Percentiles rank a stretch among this genome's conserved stretches.
These are phyloP conservation scores for Tuber umbilicatum DNA, from an alignment of 495 filamentous ascomycete species.

Conservation along the genomic window DNA sequence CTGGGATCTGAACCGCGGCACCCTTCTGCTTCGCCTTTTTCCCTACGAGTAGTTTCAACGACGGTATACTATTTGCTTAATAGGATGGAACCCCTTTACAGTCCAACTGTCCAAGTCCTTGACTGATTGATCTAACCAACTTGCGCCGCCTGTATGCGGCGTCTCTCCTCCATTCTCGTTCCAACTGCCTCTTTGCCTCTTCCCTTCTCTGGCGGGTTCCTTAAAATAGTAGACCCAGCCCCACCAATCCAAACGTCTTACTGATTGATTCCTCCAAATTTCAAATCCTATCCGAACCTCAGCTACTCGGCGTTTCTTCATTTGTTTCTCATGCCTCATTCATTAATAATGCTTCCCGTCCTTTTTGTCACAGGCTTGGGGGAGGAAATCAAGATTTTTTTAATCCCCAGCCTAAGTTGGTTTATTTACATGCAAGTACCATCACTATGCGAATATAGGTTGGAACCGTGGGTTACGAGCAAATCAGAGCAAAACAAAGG, in stretches of 20 bases:
- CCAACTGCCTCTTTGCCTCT: not conserved
- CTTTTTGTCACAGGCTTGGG: not conserved
- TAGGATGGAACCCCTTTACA: not conserved
- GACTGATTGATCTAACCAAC: not conserved
- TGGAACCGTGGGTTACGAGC: not conserved
- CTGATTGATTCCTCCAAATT: not conserved
- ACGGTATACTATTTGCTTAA: not conserved
- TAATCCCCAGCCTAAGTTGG: not conserved
- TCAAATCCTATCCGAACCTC: not conserved
- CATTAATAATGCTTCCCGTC: not conserved
- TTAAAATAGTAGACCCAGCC: constrained; percentile 3
- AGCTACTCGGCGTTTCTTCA: not conserved
- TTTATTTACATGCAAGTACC: not conserved
- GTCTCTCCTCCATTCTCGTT: not conserved
- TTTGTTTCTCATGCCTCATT: not conserved
- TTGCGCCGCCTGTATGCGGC: not conserved
- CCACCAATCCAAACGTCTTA: not conserved
- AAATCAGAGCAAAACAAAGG: not conserved
- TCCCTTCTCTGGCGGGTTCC: not conserved
- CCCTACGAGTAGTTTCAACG: not conserved
- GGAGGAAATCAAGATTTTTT: not conserved
- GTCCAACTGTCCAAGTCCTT: not conserved
- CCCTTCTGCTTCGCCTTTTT: not conserved
- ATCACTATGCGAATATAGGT: not conserved
- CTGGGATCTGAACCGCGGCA: not conserved